Evolutionary conservation across 768 basidiomycete genomes (phyloP).

Genomic region (Agaricus sinodeliciosus): DNA sequence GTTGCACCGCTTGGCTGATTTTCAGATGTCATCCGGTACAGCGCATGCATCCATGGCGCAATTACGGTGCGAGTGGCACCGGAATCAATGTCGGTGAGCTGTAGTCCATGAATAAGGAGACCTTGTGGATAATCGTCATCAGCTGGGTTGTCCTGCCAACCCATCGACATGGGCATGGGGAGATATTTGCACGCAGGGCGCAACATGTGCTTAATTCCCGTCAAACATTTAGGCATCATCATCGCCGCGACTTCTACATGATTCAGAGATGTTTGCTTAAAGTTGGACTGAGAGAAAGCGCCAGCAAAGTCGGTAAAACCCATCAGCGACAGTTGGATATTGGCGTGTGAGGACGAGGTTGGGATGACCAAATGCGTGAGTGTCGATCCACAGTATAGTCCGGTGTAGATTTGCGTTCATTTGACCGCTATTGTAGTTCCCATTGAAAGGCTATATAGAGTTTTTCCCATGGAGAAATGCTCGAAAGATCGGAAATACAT

Average conservation of each 20-base stretch:
- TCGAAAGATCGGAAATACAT: too few relatives aligned
- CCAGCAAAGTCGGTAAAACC: too few relatives aligned
- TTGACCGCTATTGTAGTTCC: too few relatives aligned
- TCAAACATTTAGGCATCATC: not conserved
- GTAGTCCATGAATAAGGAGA: not conserved
- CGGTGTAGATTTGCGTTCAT: too few relatives aligned
- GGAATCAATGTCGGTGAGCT: not conserved
- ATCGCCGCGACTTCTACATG: not conserved
- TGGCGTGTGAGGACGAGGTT: too few relatives aligned
- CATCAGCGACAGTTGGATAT: too few relatives aligned
- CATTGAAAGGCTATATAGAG: too few relatives aligned
- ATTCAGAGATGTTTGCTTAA: not conserved
- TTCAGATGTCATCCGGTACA: not conserved
- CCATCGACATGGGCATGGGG: slow-evolving; percentile 1
- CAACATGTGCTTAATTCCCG: slow-evolving; percentile 4
- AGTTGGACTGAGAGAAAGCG: too few relatives aligned
- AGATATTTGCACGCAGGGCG: not conserved
- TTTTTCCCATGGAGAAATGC: too few relatives aligned
- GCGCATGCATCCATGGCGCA: not conserved
- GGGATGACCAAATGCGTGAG: too few relatives aligned
- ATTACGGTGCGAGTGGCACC: not conserved
- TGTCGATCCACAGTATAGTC: too few relatives aligned
- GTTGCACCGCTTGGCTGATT: not conserved
- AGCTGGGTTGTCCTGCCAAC: not conserved
- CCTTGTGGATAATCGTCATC: slow-evolving; percentile 1